Percentiles rank a stretch among this genome's conserved stretches.
Conservation (phyloP, 352 stramenopile species). For the Globisporangium iwayamae region DNA sequence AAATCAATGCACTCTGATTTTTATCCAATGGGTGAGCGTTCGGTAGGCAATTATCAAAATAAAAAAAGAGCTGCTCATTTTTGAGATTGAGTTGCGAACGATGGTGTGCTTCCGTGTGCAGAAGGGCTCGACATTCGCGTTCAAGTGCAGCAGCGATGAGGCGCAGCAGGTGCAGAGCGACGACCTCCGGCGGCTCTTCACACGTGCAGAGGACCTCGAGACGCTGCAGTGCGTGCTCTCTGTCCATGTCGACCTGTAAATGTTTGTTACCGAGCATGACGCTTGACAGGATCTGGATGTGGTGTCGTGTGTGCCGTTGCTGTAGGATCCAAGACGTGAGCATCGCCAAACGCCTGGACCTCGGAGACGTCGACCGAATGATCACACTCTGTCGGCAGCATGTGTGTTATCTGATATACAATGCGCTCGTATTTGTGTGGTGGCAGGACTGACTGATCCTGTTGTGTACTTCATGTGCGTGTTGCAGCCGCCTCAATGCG, state of each 20-base stretch:
- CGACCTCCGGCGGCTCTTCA: constrained; percentile 20
- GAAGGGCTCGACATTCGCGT: constrained; percentile 68
- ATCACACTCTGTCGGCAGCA: constrained; percentile 45
- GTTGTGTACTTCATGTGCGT: not conserved
- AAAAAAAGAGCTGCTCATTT: not conserved
- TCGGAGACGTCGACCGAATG: constrained; percentile 54
- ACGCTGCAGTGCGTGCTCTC: constrained; percentile 37
- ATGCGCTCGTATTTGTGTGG: not conserved
- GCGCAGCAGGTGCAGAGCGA: constrained; percentile 5
- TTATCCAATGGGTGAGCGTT: constrained; percentile 9
- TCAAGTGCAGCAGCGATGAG: constrained; percentile 42
- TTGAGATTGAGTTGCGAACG: not conserved
- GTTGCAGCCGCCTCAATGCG: constrained; percentile 48
- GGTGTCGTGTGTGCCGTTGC: not conserved
- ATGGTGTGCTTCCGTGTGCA: constrained; percentile 49
- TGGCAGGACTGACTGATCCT: not conserved
- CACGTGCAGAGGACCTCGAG: constrained; percentile 32
- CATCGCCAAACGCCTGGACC: constrained; percentile 58
- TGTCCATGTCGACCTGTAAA: not conserved
- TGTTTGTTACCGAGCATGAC: not conserved
- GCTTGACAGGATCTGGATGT: not conserved
- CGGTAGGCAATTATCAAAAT: not conserved
- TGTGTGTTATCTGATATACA: constrained; percentile 21
- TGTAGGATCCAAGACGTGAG: constrained; percentile 38
- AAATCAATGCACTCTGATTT: constrained; percentile 8